Percentiles rank a stretch among this genome's conserved stretches.
These are phyloP conservation scores for Cladophialophora bantiana DNA, from an alignment of 2,329 filamentous ascomycete species.

Conservation along the genomic window DNA sequence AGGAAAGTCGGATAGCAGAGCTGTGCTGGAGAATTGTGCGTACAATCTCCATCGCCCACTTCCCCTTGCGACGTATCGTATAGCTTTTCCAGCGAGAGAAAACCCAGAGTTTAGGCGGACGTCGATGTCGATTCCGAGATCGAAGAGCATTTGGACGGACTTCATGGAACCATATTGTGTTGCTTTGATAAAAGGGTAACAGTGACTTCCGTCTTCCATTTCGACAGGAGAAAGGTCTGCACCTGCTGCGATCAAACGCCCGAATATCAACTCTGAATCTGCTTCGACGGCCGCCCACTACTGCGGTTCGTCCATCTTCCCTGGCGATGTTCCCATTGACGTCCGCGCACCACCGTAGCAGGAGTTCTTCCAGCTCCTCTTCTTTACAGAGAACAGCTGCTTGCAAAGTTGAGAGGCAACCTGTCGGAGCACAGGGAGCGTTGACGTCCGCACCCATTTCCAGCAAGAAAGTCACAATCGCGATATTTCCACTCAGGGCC, in stretches of 20 bases:
- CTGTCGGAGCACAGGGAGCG: constrained; percentile 20
- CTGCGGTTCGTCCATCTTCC: constrained; percentile 22
- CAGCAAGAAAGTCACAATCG: constrained; percentile 33
- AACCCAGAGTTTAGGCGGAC: background rate
- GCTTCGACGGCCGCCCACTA: constrained; percentile 3
- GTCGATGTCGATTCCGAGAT: constrained; percentile 35
- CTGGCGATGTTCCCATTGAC: background rate
- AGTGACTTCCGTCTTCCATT: constrained; percentile 8
- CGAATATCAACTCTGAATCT: background rate
- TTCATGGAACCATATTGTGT: background rate
- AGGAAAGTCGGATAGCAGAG: too few species aligned
- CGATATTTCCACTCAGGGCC: constrained; percentile 33
- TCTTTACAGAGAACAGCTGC: constrained; percentile 28
- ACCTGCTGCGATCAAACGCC: constrained; percentile 44
- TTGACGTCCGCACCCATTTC: constrained; percentile 36
- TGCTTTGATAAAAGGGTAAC: constrained; percentile 18
- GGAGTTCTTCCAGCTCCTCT: constrained; percentile 28
- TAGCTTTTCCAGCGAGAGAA: constrained; percentile 40
- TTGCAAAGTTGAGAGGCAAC: constrained; percentile 27
- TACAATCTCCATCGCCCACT: too few species aligned
- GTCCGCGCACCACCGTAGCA: constrained; percentile 9
- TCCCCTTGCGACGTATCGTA: too few species aligned
- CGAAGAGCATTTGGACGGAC: constrained; percentile 28
- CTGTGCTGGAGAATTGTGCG: too few species aligned
- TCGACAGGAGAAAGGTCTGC: constrained; percentile 44